A percentile compares a stretch with the other conserved stretches of the same genome.
Conservation (phyloP, 2,329 filamentous ascomycete species). For the Laburnicola sp. region DNA sequence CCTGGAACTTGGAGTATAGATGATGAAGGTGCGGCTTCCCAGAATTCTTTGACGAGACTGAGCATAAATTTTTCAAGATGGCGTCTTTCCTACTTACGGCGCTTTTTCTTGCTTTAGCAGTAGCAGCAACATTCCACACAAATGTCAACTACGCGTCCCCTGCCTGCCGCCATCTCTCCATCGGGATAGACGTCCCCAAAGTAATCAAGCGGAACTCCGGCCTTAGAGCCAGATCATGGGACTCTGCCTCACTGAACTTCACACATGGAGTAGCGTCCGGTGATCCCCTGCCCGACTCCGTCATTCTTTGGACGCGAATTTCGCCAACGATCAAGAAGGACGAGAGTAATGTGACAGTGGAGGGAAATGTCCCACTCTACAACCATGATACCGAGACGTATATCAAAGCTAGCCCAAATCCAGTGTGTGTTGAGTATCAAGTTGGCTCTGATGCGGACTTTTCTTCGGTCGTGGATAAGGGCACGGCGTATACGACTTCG, state of each 20-base stretch:
- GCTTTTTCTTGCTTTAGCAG: constrained; percentile 19
- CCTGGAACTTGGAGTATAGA: not conserved
- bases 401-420: constrained; percentile 57
- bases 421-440: constrained; percentile 68
- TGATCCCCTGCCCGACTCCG: constrained; percentile 46
- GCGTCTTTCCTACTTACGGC: constrained; percentile 17
- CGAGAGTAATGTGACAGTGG: constrained; percentile 52
- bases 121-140: constrained; percentile 25
- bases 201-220: constrained; percentile 56
- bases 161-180: constrained; percentile 62
- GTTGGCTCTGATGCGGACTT: constrained; percentile 56
- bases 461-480: constrained; percentile 54
- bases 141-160: constrained; percentile 70
- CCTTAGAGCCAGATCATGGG: constrained; percentile 36
- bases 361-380: constrained; percentile 57
- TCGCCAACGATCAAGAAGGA: constrained; percentile 37
- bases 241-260: constrained; percentile 53
- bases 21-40: not conserved
- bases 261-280: constrained; percentile 59
- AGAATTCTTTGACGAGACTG: not conserved
- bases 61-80: constrained; percentile 16
- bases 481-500: constrained; percentile 68
- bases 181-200: constrained; percentile 66
- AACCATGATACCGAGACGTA: constrained; percentile 56
- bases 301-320: constrained; percentile 49